Percentiles rank a stretch among this genome's conserved stretches.
Conservation (phyloP, 345 rosid genomes). For the Eucalyptus curtisii region DNA sequence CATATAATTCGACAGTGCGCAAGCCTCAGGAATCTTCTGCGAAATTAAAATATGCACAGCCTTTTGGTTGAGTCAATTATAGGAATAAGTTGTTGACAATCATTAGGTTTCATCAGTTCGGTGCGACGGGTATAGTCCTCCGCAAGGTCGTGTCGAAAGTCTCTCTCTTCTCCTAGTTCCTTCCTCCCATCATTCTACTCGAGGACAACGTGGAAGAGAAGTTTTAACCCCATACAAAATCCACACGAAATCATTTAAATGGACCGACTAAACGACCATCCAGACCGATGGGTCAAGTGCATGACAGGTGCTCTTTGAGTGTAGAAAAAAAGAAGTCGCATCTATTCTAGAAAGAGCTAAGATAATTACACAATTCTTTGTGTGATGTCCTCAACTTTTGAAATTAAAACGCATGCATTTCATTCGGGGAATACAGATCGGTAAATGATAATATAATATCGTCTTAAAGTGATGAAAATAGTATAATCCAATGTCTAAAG, state of each 20-base stretch:
- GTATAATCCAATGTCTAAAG: neutral
- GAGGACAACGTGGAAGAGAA: neutral
- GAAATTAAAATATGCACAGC: neutral
- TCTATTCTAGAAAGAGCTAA: neutral
- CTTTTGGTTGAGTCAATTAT: neutral
- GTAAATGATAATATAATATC: neutral
- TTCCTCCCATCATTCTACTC: neutral
- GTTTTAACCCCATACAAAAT: neutral
- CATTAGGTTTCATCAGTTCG: neutral
- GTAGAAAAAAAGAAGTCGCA: neutral
- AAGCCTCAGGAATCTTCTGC: neutral
- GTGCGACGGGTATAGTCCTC: neutral
- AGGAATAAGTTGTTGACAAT: neutral
- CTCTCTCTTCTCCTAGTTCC: neutral
- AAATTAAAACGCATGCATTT: neutral
- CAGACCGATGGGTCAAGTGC: neutral
- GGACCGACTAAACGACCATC: neutral
- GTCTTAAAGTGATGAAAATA: neutral
- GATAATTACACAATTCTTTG: neutral
- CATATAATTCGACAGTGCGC: neutral
- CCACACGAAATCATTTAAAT: neutral
- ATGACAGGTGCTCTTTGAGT: neutral
- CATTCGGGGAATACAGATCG: neutral
- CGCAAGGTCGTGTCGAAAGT: neutral
- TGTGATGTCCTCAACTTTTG: neutral